Evolutionary conservation across 1,139 yeast genomes (phyloP).

Genomic region (Debaryomycetaceae sp.): DNA sequence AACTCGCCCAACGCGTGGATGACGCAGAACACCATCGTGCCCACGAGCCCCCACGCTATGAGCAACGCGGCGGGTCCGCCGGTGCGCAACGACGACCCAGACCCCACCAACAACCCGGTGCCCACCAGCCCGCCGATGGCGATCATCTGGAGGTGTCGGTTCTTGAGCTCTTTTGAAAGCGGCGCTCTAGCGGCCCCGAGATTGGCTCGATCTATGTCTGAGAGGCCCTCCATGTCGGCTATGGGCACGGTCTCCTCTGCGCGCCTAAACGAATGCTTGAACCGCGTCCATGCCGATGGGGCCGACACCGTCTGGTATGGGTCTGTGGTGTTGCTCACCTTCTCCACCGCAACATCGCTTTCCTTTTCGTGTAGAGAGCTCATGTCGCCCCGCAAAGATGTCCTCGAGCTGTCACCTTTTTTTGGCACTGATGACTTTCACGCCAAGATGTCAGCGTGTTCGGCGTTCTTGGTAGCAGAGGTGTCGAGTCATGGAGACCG

Average conservation of each 20-base stretch:
- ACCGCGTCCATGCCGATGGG: slow-evolving; percentile 17
- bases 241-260: slow-evolving; percentile 14
- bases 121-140: slow-evolving; percentile 67
- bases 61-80: slow-evolving; percentile 84
- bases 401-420: too few relatives aligned
- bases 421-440: slow-evolving; percentile 4
- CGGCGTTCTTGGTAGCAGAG: slow-evolving; percentile 7
- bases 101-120: slow-evolving; percentile 69
- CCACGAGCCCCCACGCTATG: slow-evolving; percentile 64
- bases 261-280: slow-evolving; percentile 37
- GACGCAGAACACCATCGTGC: slow-evolving; percentile 67
- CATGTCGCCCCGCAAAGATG: slow-evolving; percentile 2
- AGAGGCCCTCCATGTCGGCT: slow-evolving; percentile 12
- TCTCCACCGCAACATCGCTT: slow-evolving; percentile 1
- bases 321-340: not conserved
- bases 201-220: slow-evolving; percentile 27
- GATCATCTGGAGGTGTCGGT: slow-evolving; percentile 58
- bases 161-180: slow-evolving; percentile 35
- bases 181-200: slow-evolving; percentile 27
- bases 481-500: too few relatives aligned
- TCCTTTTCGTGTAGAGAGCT: slow-evolving; percentile 5
- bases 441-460: too few relatives aligned
- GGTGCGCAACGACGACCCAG: slow-evolving; percentile 58
- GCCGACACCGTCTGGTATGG: not conserved
- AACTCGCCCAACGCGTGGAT: slow-evolving; percentile 85